Evolutionary conservation across 1,284 basidiomycete genomes (phyloP).

Genomic region (Amylostereum areolatum): DNA sequence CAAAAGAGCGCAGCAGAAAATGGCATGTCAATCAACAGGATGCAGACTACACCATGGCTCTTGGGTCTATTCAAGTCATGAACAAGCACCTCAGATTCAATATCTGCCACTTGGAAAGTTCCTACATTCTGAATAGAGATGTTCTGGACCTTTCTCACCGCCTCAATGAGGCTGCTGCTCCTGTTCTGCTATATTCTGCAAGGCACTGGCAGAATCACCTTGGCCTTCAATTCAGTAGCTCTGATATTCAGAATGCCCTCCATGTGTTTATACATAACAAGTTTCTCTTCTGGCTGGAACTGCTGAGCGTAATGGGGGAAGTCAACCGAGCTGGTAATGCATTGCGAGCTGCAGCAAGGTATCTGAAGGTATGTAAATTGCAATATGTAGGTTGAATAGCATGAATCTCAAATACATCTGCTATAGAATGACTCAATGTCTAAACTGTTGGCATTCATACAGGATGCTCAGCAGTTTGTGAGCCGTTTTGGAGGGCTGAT

Average conservation of each 20-base stretch:
- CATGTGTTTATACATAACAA: slow-evolving; percentile 4
- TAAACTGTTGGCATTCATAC: too few relatives aligned
- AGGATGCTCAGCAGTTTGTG: slow-evolving; percentile 1
- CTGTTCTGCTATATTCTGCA: slow-evolving; percentile 8
- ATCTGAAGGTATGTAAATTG: background rate
- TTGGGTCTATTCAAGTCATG: slow-evolving; percentile 2
- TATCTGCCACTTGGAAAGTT: slow-evolving; percentile 8
- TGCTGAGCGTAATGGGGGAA: slow-evolving; percentile 6
- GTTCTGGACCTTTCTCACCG: background rate
- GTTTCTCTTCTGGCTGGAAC: slow-evolving; percentile 15
- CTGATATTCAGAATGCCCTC: background rate
- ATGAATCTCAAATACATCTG: too few relatives aligned
- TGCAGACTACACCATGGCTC: slow-evolving; percentile 2
- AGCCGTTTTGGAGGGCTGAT: slow-evolving; percentile 1
- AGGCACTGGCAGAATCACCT: slow-evolving; percentile 12
- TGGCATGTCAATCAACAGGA: slow-evolving; percentile 4
- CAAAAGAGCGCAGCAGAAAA: background rate
- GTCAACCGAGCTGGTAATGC: background rate
- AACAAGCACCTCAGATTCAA: slow-evolving; percentile 9
- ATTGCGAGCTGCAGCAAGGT: background rate
- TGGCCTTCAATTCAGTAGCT: background rate
- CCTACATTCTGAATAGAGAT: slow-evolving; percentile 11
- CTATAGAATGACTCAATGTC: too few relatives aligned
- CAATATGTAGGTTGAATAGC: background rate
- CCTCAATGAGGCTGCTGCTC: background rate